Evolutionary conservation across 331 rosid genomes (phyloP).

Genomic region (Phaseolus coccineus): DNA sequence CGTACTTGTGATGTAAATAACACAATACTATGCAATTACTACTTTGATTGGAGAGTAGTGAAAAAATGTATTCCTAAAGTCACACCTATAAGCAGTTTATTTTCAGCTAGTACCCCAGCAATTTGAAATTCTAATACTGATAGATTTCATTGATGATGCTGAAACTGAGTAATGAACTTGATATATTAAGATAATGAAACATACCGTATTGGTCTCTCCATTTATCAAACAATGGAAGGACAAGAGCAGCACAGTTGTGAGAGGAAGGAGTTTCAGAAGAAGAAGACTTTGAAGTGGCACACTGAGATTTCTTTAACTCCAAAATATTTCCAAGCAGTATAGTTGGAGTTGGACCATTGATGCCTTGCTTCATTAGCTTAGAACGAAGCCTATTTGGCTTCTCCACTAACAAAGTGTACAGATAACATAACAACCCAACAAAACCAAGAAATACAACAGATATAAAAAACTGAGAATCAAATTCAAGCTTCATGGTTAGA

Average conservation of each 20-base stretch:
- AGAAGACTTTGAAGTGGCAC: constrained; percentile 17
- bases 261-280: not conserved
- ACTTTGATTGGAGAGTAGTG: not conserved
- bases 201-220: constrained; percentile 58
- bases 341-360: constrained; percentile 54
- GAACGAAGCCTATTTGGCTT: constrained; percentile 53
- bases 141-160: too few relatives aligned
- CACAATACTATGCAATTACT: not conserved
- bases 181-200: not conserved
- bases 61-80: not conserved
- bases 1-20: too few relatives aligned
- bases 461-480: constrained; percentile 28
- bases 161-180: not conserved
- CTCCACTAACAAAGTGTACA: constrained; percentile 41
- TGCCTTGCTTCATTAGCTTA: constrained; percentile 55
- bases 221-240: constrained; percentile 48
- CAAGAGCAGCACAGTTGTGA: constrained; percentile 49
- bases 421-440: constrained; percentile 11
- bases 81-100: not conserved
- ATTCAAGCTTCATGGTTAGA: constrained; percentile 20
- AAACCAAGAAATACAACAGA: constrained; percentile 42
- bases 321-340: constrained; percentile 51
- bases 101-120: not conserved
- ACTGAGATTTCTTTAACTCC: constrained; percentile 44
- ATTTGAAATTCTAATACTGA: not conserved